phyloP scores from a whole-genome alignment of 2,329 filamentous ascomycete genomes.

The Cytospora mali region DNA sequence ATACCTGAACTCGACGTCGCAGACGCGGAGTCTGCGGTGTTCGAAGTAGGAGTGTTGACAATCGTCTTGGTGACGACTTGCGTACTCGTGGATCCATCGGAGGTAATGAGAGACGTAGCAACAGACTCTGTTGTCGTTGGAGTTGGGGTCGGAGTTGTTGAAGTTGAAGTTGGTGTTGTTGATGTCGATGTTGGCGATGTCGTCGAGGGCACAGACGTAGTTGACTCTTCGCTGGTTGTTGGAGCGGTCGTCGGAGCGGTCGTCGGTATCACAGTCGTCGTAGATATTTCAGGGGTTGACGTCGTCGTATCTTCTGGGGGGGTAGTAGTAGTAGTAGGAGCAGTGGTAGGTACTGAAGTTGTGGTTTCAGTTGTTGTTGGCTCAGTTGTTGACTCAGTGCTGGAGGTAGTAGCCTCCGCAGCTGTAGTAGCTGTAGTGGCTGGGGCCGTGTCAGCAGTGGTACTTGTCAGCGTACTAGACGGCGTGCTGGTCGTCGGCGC shows the following conservation, averaged over 20 bases:
- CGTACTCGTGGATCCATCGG: conserved; percentile 22
- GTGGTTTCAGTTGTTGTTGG: conserved; percentile 9
- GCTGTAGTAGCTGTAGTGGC: conserved; percentile 19
- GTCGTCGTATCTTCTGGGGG: conserved; percentile 5
- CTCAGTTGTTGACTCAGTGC: not conserved
- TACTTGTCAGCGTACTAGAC: conserved; percentile 24
- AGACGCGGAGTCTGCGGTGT: conserved; percentile 16
- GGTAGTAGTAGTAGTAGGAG: conserved; percentile 8
- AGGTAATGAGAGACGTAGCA: conserved; percentile 14
- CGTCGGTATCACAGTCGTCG: not conserved
- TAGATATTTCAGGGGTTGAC: not conserved
- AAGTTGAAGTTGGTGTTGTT: conserved; percentile 7
- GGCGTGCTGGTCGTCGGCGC: conserved; percentile 17
- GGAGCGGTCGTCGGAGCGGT: too few species aligned
- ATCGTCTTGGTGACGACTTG: conserved; percentile 23
- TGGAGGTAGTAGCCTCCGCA: conserved; percentile 6
- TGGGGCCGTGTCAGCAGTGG: conserved; percentile 27
- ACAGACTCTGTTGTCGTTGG: conserved; percentile 19
- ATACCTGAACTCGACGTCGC: conserved; percentile 13
- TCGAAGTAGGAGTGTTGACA: conserved; percentile 26
- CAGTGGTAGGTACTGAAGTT: not conserved
- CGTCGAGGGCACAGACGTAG: not conserved
- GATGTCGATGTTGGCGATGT: conserved; percentile 8
- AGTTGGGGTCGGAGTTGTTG: conserved; percentile 3
- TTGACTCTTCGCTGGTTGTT: conserved; percentile 2